Base-by-base conservation (phyloP, 768 basidiomycete species). In the Tulasnella sp. region DNA sequence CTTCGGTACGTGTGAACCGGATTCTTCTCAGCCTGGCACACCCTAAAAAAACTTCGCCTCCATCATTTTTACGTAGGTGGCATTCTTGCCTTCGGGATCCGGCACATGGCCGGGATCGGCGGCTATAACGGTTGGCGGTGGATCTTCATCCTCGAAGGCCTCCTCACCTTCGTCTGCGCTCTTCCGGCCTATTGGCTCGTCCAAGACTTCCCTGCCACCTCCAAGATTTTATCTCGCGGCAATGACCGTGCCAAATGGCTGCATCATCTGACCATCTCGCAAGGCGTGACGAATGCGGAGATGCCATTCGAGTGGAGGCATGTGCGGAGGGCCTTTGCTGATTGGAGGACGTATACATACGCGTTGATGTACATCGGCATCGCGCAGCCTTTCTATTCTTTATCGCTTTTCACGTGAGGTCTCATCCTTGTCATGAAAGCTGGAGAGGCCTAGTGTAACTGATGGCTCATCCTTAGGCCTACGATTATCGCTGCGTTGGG, bases 131-230 rank as follows among this genome's bases (percentile, higher is more conserved):
- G n/a, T 2, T 48, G 11, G 29, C 43, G n/a, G 46, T 12, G 12
- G 29, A 48, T 48, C 49, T 62, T 65, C 61, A 65, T 68, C 63
- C 51, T 67, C 49, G 64, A 67, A 55, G 67, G 72, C 5, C 63
- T 68, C 29, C 63, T 74, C 42, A 79, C 71, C 12, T 72, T 72
- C 53, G 49, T 70, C 12, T 66, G 42, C 29, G 50, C 43, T 25
- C 17, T 67, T 7, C 65, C 63, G 12, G 61, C 62, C 8, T 62
- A 46, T 24, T 67, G 66, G 66, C 59, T 67, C 29, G 70, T 76
- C 19, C 68, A 70, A 53, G 74, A 76, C 64, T 75, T 73, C 68
- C 75, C 75, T 3, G 73, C 73, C n/a, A 69, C 72, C 10, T 46
- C 63, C 31, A 68, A 66, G 31, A 71, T 74, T 67, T 66, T 76